These are phyloP conservation scores for Turritis glabra DNA, from an alignment of 345 rosid genomes.

Conservation along the genomic window DNA sequence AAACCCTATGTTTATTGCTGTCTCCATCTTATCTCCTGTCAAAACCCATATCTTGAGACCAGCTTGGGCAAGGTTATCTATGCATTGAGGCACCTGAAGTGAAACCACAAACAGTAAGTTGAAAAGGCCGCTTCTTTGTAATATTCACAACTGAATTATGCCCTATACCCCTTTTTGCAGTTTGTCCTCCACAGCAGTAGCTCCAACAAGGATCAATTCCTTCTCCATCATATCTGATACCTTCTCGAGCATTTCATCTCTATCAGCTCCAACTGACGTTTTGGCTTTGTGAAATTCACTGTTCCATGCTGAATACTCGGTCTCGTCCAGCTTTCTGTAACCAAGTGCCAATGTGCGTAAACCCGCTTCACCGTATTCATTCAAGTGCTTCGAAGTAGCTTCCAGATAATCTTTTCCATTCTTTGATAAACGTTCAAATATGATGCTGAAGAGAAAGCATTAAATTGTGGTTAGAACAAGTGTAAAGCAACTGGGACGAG, in stretches of 20 bases:
- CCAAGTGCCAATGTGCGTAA: constrained; percentile 78
- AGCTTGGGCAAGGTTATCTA: constrained; percentile 89
- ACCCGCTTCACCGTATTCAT: constrained; percentile 70
- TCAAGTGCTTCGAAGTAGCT: constrained; percentile 55
- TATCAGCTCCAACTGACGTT: constrained; percentile 63
- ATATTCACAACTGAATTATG: not conserved
- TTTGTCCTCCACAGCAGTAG: constrained; percentile 78
- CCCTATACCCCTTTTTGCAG: constrained; percentile 74
- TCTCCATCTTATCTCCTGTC: constrained; percentile 86
- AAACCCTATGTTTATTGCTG: constrained; percentile 84
- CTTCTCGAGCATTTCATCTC: constrained; percentile 66
- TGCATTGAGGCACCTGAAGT: constrained; percentile 78
- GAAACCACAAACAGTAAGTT: constrained; percentile 19
- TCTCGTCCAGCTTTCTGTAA: constrained; percentile 47
- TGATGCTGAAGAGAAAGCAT: constrained; percentile 50
- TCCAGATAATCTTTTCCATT: constrained; percentile 54
- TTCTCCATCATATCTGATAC: constrained; percentile 72
- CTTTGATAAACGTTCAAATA: constrained; percentile 66
- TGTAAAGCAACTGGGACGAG: not conserved
- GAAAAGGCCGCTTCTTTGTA: not conserved
- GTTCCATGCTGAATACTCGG: constrained; percentile 61
- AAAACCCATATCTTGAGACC: constrained; percentile 86
- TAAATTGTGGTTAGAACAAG: not conserved
- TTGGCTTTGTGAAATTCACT: constrained; percentile 55
- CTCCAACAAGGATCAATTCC: constrained; percentile 69